These are phyloP conservation scores for Zygnema circumcarinatum DNA, from an alignment of 139 green algal species.

Conservation along the genomic window DNA sequence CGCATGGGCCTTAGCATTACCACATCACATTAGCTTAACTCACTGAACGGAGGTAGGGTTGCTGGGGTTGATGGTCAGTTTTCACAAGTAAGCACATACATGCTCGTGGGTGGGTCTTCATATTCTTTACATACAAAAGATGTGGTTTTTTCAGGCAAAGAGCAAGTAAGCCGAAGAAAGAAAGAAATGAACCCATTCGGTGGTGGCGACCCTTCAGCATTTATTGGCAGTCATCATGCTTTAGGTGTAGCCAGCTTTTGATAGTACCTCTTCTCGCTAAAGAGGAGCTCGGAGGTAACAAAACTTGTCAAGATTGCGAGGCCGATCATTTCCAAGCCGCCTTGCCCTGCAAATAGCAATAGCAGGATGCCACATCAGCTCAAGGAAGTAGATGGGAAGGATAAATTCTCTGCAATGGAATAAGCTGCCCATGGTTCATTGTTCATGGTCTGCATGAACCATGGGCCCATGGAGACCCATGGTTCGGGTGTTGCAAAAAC, in stretches of 20 bases:
- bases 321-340: constrained; percentile 15
- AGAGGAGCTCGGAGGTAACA: not conserved
- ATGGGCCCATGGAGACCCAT: no score
- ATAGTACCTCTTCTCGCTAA: not conserved
- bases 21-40: no score
- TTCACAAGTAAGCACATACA: not conserved
- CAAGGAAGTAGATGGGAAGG: no score
- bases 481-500: no score
- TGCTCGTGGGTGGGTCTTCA: no score
- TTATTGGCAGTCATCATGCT: not conserved
- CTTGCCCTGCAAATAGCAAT: constrained; percentile 12
- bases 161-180: not conserved
- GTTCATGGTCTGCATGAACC: no score
- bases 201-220: not conserved
- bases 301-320: not conserved
- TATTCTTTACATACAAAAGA: no score
- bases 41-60: not conserved
- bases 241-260: not conserved
- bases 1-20: no score
- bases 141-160: no score
- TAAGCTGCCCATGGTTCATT: no score
- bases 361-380: no score
- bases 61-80: not conserved
- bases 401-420: no score
- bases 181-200: not conserved